Evolutionary conservation across 805 yeast genomes (phyloP).

Genomic region (Hanseniaspora pseudoguilliermondii): DNA sequence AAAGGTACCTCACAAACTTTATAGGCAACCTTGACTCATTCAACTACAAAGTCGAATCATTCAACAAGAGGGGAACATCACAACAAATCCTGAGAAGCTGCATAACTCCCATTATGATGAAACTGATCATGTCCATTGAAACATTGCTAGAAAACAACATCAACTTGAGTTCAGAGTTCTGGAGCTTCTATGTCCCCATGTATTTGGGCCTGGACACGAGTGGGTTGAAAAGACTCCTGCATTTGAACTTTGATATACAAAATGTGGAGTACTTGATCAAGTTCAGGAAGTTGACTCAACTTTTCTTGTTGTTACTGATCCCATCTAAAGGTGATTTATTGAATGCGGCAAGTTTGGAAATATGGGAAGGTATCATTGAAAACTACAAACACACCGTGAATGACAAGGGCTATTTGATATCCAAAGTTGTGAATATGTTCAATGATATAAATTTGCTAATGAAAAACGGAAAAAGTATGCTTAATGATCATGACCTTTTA

Average conservation of each 20-base stretch:
- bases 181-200: conserved; percentile 10
- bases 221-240: neutral
- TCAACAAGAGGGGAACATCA: neutral
- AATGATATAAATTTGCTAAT: neutral
- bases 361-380: neutral
- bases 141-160: neutral
- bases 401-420: neutral
- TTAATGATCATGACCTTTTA: neutral
- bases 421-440: neutral
- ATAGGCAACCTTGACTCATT: conserved; percentile 5
- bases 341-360: neutral
- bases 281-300: conserved; percentile 4
- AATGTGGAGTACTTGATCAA: conserved; percentile 1
- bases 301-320: conserved; percentile 3
- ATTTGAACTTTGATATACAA: neutral
- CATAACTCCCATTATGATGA: neutral
- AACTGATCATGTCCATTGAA: conserved; percentile 4
- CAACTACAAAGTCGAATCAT: neutral
- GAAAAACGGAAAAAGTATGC: conserved; percentile 1
- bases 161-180: neutral
- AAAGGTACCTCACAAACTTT: conserved; percentile 5
- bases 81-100: neutral
- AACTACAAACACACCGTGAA: neutral
- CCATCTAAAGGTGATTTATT: neutral
- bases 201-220: neutral